phyloP scores from a whole-genome alignment of 306 rosid species.

The Cucumis hystrix region DNA sequence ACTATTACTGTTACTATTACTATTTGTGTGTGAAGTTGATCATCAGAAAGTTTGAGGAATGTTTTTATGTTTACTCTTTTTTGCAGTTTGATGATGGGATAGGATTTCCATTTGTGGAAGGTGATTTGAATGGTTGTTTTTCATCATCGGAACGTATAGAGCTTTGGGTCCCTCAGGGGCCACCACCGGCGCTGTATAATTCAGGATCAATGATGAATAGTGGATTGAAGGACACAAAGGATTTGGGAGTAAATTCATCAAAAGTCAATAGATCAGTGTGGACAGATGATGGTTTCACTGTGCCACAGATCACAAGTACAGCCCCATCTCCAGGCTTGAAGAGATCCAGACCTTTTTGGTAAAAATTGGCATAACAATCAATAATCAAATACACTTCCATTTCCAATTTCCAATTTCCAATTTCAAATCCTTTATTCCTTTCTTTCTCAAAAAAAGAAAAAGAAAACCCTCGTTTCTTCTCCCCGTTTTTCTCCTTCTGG shows the following conservation, averaged over 20 bases:
- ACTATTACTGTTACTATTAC: background rate
- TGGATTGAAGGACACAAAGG: constrained; percentile 30
- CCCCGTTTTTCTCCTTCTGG: background rate
- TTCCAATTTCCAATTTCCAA: background rate
- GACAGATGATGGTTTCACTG: constrained; percentile 64
- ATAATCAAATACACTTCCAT: background rate
- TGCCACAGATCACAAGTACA: constrained; percentile 53
- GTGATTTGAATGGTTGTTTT: constrained; percentile 19
- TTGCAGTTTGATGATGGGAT: constrained; percentile 39
- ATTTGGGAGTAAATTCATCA: constrained; percentile 6
- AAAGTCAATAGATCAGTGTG: constrained; percentile 27
- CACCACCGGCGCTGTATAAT: constrained; percentile 17
- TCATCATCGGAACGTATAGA: constrained; percentile 27
- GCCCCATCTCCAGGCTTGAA: constrained; percentile 27
- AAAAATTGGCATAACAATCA: constrained; percentile 4
- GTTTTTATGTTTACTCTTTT: background rate
- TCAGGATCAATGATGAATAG: constrained; percentile 20
- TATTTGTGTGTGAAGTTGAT: background rate
- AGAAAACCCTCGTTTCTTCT: background rate
- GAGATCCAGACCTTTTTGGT: constrained; percentile 50
- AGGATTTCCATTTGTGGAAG: constrained; percentile 18
- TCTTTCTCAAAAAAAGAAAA: background rate
- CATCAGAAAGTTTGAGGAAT: background rate
- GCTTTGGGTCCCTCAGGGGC: constrained; percentile 79
- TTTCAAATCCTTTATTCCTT: background rate